Evolutionary conservation across 805 yeast species (phyloP).

Genomic region (Lipomyces starkeyi): DNA sequence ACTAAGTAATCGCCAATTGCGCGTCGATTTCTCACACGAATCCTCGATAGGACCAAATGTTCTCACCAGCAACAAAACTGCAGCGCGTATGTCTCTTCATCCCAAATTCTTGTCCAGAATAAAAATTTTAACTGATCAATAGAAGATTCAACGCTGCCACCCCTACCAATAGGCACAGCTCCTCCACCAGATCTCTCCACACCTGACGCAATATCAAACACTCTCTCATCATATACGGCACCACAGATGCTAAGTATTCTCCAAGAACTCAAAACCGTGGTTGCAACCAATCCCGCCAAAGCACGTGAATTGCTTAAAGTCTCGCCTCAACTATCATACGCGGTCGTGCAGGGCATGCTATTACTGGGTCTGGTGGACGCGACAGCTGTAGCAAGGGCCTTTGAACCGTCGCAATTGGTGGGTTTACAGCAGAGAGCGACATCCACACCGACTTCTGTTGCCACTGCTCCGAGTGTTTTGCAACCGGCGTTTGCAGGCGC

Average conservation of each 20-base stretch:
- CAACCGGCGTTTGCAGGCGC: conserved; percentile 18
- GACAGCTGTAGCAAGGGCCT: conserved; percentile 39
- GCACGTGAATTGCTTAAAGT: conserved; percentile 65
- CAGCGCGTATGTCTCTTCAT: conserved; percentile 9
- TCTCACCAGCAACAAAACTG: conserved; percentile 9
- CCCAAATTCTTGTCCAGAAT: conserved; percentile 13
- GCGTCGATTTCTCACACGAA: conserved; percentile 76
- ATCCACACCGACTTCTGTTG: conserved; percentile 25
- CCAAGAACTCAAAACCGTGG: conserved; percentile 64
- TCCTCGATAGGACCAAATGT: conserved; percentile 44
- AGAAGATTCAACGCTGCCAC: conserved; percentile 48
- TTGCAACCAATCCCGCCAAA: conserved; percentile 60
- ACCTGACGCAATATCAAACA: conserved; percentile 54
- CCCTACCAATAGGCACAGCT: conserved; percentile 61
- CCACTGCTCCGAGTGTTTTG: not conserved
- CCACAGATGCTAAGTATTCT: conserved; percentile 56
- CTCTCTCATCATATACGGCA: conserved; percentile 55
- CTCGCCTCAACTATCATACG: conserved; percentile 83
- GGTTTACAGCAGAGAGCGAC: conserved; percentile 20
- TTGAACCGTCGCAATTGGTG: conserved; percentile 36
- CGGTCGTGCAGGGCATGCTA: conserved; percentile 75
- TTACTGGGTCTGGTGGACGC: conserved; percentile 48
- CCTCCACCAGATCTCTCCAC: conserved; percentile 48
- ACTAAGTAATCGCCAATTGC: conserved; percentile 71
- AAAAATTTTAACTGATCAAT: not conserved